Conservation (phyloP, 768 basidiomycete genomes). For the Crassisporium funariophilum region DNA sequence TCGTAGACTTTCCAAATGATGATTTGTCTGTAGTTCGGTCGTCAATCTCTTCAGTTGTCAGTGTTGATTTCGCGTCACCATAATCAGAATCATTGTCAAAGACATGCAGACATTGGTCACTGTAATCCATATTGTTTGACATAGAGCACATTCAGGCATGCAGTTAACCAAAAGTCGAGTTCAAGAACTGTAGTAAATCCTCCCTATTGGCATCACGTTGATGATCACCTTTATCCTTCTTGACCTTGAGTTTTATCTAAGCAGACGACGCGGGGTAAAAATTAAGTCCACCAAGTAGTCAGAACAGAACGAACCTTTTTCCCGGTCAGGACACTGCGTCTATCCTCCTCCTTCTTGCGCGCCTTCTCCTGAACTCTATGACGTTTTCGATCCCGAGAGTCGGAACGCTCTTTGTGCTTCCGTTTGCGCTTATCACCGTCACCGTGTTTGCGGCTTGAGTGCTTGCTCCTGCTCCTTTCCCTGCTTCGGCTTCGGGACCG, state of each 20-base stretch:
- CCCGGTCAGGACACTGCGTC: constrained; percentile 59
- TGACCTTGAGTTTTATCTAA: constrained; percentile 66
- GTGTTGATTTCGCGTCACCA: neutral
- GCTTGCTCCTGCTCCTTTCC: neutral
- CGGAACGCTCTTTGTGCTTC: constrained; percentile 19
- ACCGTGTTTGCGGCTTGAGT: constrained; percentile 1
- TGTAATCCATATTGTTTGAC: neutral
- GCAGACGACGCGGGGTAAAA: neutral
- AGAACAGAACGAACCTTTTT: constrained; percentile 47
- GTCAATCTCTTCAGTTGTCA: neutral
- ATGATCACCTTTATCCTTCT: constrained; percentile 57
- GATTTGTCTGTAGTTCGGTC: no score
- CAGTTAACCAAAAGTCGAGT: constrained; percentile 47
- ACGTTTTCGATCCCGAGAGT: constrained; percentile 27
- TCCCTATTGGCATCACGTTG: constrained; percentile 59
- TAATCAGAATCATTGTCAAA: no score
- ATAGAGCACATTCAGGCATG: neutral
- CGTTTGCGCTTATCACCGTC: constrained; percentile 19
- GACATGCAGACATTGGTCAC: neutral
- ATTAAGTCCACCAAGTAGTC: neutral
- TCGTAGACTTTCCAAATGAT: no score
- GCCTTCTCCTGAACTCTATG: constrained; percentile 40
- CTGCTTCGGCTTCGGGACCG: constrained; percentile 1
- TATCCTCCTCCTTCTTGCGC: constrained; percentile 44
- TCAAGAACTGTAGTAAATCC: constrained; percentile 56